These are phyloP conservation scores for Picochlorum sp. DNA, from an alignment of 139 green algal genomes.

Conservation along the genomic window DNA sequence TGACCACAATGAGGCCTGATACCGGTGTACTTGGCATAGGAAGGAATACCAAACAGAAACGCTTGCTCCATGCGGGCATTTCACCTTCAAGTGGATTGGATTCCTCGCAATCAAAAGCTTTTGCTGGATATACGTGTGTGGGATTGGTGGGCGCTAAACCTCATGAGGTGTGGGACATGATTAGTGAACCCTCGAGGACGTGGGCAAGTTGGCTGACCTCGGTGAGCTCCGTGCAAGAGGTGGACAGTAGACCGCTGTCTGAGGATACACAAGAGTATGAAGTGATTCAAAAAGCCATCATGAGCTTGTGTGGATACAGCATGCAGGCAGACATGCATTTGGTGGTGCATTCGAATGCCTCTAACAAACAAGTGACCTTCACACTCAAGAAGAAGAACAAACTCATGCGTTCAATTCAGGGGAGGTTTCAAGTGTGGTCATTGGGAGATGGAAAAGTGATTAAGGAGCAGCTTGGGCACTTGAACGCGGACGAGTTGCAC, in stretches of 20 bases:
- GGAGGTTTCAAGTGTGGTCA: background rate
- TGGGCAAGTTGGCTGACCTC: background rate
- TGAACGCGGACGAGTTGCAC: no score
- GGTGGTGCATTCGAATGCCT: background rate
- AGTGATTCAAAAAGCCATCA: background rate
- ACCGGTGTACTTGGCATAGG: no score
- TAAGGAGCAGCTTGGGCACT: background rate
- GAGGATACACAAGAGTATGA: background rate
- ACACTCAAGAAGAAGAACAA: background rate
- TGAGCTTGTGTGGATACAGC: background rate
- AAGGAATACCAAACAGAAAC: no score
- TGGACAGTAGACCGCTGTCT: slow-evolving; percentile 1
- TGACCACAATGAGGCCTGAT: no score
- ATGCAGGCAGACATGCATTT: background rate
- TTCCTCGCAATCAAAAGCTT: no score
- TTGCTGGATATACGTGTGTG: no score
- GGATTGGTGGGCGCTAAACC: no score
- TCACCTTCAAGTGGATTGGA: no score
- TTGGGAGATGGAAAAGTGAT: background rate
- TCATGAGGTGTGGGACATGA: no score
- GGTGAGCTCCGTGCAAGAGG: background rate
- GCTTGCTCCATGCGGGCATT: no score
- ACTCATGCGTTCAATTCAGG: background rate
- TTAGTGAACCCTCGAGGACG: no score
- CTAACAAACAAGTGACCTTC: background rate